phyloP scores from a whole-genome alignment of 2,329 filamentous ascomycete genomes.

The Dothideomycetes sp. region DNA sequence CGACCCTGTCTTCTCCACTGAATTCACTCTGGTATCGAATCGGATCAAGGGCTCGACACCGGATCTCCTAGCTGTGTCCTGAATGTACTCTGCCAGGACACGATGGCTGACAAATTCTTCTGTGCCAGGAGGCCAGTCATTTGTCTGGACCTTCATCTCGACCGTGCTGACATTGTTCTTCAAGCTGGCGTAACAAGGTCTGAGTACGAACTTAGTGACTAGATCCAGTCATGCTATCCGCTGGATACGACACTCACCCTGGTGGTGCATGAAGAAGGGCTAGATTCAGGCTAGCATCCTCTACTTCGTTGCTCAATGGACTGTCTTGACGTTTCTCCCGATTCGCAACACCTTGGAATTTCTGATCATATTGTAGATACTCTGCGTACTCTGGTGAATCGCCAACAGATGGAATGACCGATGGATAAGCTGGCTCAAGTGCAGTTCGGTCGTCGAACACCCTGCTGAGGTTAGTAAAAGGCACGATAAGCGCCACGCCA shows the following conservation, averaged over 20 bases:
- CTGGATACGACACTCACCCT: constrained; percentile 25
- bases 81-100: constrained; percentile 49
- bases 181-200: constrained; percentile 42
- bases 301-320: constrained; percentile 7
- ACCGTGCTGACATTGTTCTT: constrained; percentile 44
- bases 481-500: background rate
- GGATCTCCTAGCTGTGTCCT: constrained; percentile 41
- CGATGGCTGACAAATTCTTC: constrained; percentile 48
- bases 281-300: background rate
- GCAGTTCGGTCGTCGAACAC: constrained; percentile 39
- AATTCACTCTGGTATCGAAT: constrained; percentile 51
- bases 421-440: constrained; percentile 37
- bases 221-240: background rate
- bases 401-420: constrained; percentile 23
- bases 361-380: background rate
- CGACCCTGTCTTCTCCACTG: constrained; percentile 33
- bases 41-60: constrained; percentile 39
- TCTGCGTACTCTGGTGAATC: constrained; percentile 18
- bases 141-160: constrained; percentile 38
- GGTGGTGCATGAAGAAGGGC: constrained; percentile 35
- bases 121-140: constrained; percentile 48
- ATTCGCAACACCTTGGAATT: background rate
- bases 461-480: constrained; percentile 22
- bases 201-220: constrained; percentile 13
- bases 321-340: constrained; percentile 13